Evolutionary conservation across 352 stramenopile species (phyloP).

Genomic region (Globisporangium lucens): DNA sequence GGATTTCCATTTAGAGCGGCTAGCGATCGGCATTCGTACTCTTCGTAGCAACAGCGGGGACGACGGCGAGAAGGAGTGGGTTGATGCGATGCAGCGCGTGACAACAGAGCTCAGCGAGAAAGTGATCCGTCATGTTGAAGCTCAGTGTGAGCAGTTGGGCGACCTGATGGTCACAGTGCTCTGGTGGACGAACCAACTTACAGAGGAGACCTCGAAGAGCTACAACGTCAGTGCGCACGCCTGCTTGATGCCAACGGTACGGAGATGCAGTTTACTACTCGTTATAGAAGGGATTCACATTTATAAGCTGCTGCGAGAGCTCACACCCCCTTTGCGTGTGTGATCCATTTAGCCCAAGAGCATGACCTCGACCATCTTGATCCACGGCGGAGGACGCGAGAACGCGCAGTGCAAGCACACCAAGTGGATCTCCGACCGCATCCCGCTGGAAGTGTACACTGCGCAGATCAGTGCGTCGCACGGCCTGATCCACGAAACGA

Average conservation of each 20-base stretch:
- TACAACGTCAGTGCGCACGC: slow-evolving; percentile 48
- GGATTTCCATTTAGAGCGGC: slow-evolving; percentile 55
- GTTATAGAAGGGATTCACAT: no score
- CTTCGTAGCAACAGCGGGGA: slow-evolving; percentile 2
- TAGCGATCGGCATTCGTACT: slow-evolving; percentile 21
- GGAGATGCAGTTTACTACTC: neutral
- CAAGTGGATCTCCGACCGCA: slow-evolving; percentile 60
- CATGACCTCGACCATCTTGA: slow-evolving; percentile 38
- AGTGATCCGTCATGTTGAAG: slow-evolving; percentile 11
- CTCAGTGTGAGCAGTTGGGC: neutral
- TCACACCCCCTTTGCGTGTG: no score
- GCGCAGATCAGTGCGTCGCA: slow-evolving; percentile 19
- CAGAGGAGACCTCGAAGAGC: neutral
- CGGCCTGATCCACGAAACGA: slow-evolving; percentile 48
- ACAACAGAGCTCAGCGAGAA: slow-evolving; percentile 15
- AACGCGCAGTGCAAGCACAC: slow-evolving; percentile 69
- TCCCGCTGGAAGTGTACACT: slow-evolving; percentile 40
- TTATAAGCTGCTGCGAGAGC: no score
- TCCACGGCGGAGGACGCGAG: slow-evolving; percentile 39
- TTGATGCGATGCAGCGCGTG: slow-evolving; percentile 11
- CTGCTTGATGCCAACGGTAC: slow-evolving; percentile 44
- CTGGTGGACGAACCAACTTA: slow-evolving; percentile 31
- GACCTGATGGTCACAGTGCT: slow-evolving; percentile 70
- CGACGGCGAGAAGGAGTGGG: neutral
- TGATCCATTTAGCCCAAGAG: slow-evolving; percentile 19